These are phyloP conservation scores for Hortaea werneckii DNA, from an alignment of 2,329 filamentous ascomycete genomes.

Conservation along the genomic window DNA sequence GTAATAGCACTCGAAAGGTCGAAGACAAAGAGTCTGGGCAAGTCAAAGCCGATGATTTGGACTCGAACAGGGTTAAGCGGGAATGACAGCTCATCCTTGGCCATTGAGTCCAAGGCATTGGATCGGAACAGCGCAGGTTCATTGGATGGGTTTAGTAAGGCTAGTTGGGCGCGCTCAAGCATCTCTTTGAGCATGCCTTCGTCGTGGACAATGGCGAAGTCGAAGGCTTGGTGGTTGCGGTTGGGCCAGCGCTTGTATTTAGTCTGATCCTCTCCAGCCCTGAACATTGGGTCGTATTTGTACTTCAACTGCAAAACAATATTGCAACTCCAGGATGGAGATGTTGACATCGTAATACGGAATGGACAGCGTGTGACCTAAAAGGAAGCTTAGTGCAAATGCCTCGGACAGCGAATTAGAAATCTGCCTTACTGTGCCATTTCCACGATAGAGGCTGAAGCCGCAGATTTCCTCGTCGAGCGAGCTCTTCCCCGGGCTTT, in stretches of 20 bases:
- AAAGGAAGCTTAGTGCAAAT: no score
- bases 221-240: slow-evolving; percentile 33
- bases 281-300: slow-evolving; percentile 41
- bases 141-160: slow-evolving; percentile 58
- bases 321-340: slow-evolving; percentile 55
- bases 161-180: slow-evolving; percentile 65
- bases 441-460: slow-evolving; percentile 60
- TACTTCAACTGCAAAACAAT: slow-evolving; percentile 50
- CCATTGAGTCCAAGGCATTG: neutral
- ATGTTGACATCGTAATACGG: slow-evolving; percentile 56
- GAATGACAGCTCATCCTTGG: slow-evolving; percentile 49
- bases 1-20: slow-evolving; percentile 78
- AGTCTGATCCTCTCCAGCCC: slow-evolving; percentile 22
- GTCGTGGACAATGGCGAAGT: slow-evolving; percentile 55
- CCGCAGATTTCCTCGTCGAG: slow-evolving; percentile 41
- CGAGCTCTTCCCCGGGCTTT: slow-evolving; percentile 68
- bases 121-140: slow-evolving; percentile 28
- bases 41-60: slow-evolving; percentile 59
- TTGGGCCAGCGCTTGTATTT: slow-evolving; percentile 12
- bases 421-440: slow-evolving; percentile 49
- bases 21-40: slow-evolving; percentile 71
- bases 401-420: no score
- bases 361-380: slow-evolving; percentile 57
- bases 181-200: slow-evolving; percentile 56
- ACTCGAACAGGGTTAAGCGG: slow-evolving; percentile 73